Evolutionary conservation across 2,329 filamentous ascomycete species (phyloP).

Genomic region (Stemphylium lycopersici): DNA sequence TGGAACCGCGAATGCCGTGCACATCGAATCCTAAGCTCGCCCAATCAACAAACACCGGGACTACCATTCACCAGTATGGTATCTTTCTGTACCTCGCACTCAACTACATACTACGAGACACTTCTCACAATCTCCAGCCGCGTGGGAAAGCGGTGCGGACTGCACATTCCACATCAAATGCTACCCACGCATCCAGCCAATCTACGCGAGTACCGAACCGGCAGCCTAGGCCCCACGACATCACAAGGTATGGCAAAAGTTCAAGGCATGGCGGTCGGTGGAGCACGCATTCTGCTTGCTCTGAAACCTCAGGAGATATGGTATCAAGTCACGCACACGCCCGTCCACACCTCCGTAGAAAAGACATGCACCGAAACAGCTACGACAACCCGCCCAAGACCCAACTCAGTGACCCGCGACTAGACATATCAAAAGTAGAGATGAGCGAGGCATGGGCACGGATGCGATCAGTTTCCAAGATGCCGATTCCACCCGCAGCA

Average conservation of each 20-base stretch:
- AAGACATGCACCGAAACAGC: background rate
- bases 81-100: conserved; percentile 16
- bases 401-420: background rate
- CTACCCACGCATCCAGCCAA: too few relatives aligned
- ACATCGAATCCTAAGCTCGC: background rate
- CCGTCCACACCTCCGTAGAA: background rate
- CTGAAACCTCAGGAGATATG: background rate
- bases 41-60: conserved; percentile 8
- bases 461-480: conserved; percentile 13
- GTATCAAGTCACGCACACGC: background rate
- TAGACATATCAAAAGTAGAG: conserved; percentile 6
- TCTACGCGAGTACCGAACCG: background rate
- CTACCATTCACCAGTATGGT: conserved; percentile 5
- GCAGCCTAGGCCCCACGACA: background rate
- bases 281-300: background rate
- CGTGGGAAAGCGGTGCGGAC: background rate
- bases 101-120: conserved; percentile 14
- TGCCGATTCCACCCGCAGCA: background rate
- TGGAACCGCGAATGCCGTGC: background rate
- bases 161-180: background rate
- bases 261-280: background rate
- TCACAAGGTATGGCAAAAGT: background rate
- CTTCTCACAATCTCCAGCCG: conserved; percentile 13
- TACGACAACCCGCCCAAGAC: background rate
- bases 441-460: conserved; percentile 24